Evolutionary conservation across 805 yeast species (phyloP), one percentile per base, ranked within the genome.

Genomic region (Babjeviella inositovora): DNA sequence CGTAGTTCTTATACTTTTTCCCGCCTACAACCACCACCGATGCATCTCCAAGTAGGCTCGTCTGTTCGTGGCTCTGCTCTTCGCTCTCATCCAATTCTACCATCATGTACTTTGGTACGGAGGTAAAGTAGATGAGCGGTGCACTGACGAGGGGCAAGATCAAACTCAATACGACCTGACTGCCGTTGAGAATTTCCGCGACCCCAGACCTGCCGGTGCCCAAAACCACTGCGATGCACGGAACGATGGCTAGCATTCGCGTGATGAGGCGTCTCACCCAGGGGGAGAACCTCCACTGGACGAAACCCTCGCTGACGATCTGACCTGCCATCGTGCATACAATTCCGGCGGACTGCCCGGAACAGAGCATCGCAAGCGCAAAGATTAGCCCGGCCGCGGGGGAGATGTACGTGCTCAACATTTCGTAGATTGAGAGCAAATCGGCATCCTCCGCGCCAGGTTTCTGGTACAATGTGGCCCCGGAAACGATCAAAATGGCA

Each of bases 241-340:
- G 62, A 3, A 53, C 33, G 17, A 56, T 52, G 11, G 62, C 62
- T 25, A 56, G 30, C 1, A 47, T 38, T 28, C 62, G 39, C 4
- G 62, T 56, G 10, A 53, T 32, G 8, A 56, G 38, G 22, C 62
- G 37, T 27, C 62, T 45, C 6, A 51, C 34, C 62, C 62, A 56
- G 2, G 62, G 62, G 25, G 37, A 34, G 21, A 56, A 31, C 2
- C 57, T 33, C 62, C 62, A 56, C 30, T 53, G 52, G 22, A 56
- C 52, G 31, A 56, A 56, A 1, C 62, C 62, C 30, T 56, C 62
- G 18, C 55, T 45, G 9, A 56, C 45, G 25, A 56, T 56, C 32
- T 56, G 62, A 8, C 62, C 62, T 2, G 62, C 57, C 62, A 56
- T 56, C 4, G 62, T 56, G 33, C 62, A 56, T 8, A 56, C 62